Conservation (phyloP, 1,284 basidiomycete genomes). For the Cryptococcus wingfieldii region DNA sequence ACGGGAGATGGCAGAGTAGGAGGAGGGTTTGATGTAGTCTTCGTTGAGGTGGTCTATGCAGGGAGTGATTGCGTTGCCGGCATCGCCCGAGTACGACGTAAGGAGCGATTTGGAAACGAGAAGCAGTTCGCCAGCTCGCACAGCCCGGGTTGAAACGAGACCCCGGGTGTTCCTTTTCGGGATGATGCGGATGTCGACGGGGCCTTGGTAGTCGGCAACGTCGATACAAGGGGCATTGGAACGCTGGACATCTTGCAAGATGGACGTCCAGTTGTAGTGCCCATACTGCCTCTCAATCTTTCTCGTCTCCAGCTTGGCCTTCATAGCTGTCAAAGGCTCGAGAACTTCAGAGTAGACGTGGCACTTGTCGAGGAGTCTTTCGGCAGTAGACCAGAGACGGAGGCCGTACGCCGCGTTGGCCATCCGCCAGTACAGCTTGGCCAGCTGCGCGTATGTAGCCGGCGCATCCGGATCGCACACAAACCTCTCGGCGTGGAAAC, state of each 20-base stretch:
- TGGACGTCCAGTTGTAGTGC: conserved; percentile 3
- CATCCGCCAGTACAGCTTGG: conserved; percentile 2
- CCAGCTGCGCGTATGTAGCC: not conserved
- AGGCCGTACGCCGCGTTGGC: conserved; percentile 2
- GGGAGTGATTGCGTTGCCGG: not conserved
- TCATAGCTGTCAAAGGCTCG: not conserved
- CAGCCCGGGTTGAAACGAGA: conserved; percentile 2
- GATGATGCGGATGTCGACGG: not conserved
- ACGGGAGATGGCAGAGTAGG: not conserved
- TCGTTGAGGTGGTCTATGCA: not conserved
- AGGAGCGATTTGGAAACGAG: conserved; percentile 5
- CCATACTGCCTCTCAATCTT: not conserved
- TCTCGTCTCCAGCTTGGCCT: not conserved
- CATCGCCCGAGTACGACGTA: not conserved
- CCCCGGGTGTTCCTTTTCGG: not conserved
- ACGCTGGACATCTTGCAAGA: not conserved
- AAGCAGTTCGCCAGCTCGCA: conserved; percentile 9
- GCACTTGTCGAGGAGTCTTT: not conserved
- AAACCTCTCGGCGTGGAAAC: not conserved
- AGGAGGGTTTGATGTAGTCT: not conserved
- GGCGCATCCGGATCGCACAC: not conserved
- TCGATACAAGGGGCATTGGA: not conserved
- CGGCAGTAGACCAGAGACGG: not conserved
- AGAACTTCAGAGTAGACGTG: not conserved
- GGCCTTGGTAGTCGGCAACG: conserved; percentile 8